Evolutionary conservation across 2,329 filamentous ascomycete genomes (phyloP).

Genomic region (Colletotrichum orbiculare): DNA sequence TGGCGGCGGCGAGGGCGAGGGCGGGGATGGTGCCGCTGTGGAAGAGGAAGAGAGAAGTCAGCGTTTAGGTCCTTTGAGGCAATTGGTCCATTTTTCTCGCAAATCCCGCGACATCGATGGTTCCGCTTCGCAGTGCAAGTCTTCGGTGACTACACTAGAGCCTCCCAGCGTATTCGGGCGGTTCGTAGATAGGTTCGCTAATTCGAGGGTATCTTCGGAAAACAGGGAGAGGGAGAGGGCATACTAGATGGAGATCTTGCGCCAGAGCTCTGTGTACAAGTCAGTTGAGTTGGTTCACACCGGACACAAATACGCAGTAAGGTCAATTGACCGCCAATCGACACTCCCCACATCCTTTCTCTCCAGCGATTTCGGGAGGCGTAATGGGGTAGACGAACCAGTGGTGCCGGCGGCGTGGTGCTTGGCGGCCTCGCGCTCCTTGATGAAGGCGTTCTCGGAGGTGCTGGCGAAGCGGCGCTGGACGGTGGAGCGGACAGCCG

Average conservation of each 20-base stretch:
- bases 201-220: constrained; percentile 14
- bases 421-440: constrained; percentile 90
- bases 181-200: constrained; percentile 41
- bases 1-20: constrained; percentile 77
- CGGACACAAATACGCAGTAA: neutral
- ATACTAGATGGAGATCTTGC: constrained; percentile 96
- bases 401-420: constrained; percentile 87
- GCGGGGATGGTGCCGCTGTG: constrained; percentile 80
- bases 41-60: constrained; percentile 3
- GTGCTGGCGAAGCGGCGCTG: constrained; percentile 80
- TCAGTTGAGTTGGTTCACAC: constrained; percentile 13
- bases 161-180: no score
- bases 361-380: no score
- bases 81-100: neutral
- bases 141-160: no score
- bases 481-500: constrained; percentile 62
- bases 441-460: constrained; percentile 91
- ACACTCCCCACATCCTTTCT: no score
- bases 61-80: neutral
- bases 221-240: constrained; percentile 48
- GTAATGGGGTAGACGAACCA: constrained; percentile 66
- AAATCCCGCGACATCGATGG: constrained; percentile 12
- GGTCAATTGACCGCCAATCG: constrained; percentile 7
- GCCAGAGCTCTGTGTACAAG: constrained; percentile 82
- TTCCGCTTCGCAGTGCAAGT: no score